These are phyloP conservation scores for Domatiomyces catenatus DNA, from an alignment of 2,329 filamentous ascomycete genomes.

Conservation along the genomic window DNA sequence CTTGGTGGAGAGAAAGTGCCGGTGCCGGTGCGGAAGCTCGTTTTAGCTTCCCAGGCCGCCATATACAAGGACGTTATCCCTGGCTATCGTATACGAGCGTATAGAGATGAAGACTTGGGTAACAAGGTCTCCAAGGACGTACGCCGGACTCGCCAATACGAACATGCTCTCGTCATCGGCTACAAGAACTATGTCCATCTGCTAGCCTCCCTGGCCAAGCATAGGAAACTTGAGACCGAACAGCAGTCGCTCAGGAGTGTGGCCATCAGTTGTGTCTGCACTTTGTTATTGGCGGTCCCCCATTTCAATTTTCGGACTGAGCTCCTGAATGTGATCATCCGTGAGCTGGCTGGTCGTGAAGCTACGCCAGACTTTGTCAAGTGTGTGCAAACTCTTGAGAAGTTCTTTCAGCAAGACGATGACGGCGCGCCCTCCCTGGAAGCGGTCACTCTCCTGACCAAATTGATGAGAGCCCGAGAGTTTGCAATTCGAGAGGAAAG, in stretches of 20 bases:
- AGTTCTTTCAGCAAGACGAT: slow-evolving; percentile 70
- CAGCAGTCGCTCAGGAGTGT: slow-evolving; percentile 45
- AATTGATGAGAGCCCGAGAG: slow-evolving; percentile 85
- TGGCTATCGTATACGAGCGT: slow-evolving; percentile 80
- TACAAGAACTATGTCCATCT: slow-evolving; percentile 76
- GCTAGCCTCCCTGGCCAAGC: slow-evolving; percentile 52
- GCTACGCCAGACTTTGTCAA: slow-evolving; percentile 62
- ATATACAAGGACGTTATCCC: slow-evolving; percentile 95
- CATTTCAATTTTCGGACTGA: slow-evolving; percentile 96
- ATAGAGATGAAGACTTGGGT: slow-evolving; percentile 56
- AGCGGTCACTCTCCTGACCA: slow-evolving; percentile 66
- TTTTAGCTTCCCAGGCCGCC: slow-evolving; percentile 69
- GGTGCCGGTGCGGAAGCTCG: slow-evolving; percentile 65
- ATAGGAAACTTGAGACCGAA: slow-evolving; percentile 26
- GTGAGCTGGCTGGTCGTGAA: slow-evolving; percentile 59
- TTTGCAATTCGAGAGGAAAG: slow-evolving; percentile 73
- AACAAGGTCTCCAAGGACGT: slow-evolving; percentile 88
- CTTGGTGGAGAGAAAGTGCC: slow-evolving; percentile 48
- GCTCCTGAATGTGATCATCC: slow-evolving; percentile 70
- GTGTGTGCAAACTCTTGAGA: slow-evolving; percentile 63
- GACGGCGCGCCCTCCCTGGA: slow-evolving; percentile 81
- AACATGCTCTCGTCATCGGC: slow-evolving; percentile 69
- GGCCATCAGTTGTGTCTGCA: slow-evolving; percentile 74
- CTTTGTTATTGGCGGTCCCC: slow-evolving; percentile 62
- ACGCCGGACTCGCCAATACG: slow-evolving; percentile 63